Evolutionary conservation across 106 monocot species (phyloP), one percentile per base, ranked within the genome.

Genomic region (Phalaenopsis aphrodite): DNA sequence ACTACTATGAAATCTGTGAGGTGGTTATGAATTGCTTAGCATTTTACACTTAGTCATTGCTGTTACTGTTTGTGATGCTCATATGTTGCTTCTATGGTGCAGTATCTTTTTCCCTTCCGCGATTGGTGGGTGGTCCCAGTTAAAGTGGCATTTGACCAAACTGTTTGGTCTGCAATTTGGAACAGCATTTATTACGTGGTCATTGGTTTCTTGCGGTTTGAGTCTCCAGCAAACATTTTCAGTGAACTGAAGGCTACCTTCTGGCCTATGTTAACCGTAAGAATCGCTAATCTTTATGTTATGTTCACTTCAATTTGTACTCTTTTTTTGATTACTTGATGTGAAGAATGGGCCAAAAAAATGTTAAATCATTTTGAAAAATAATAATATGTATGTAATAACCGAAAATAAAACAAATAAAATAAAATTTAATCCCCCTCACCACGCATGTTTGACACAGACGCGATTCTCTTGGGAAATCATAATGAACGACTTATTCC

Each of bases 121-220:
- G 94, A 89, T 41, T 97, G 96, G 96, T 97, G 96, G 96, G 92
- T 94, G 12, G 90, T 97, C 49, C 96, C 92, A 46, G 96, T 82
- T 24, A 97, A 97, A 75, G 96, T 94, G 49, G 78, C 37, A 39
- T 94, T 97, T 75, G 96, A 97, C 55, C 96, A 97, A 79, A 97
- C 96, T 48, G 82, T 81, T 17, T 97, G 96, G 96, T 76, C 94
- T 39, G 96, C 92, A 37, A n/a, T 92, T 30, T 97, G 96, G 94
- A 97, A 94, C 82, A 94, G 93, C 85, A 90, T 94, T 58, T 97
- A 94, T 76, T 94, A 78, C 52, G 84, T 94, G 37, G 88, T 85
- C 41, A 72, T 97, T 83, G 93, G 96, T 8, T 83, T 97, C 64
- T 79, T 92, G 82, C 94, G 96, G 56, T 85, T 94, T 18, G 94